A percentile compares a stretch with the other conserved stretches of the same genome.
phyloP scores from a whole-genome alignment of 2,329 filamentous ascomycete species.

The Ramularia endophylla region DNA sequence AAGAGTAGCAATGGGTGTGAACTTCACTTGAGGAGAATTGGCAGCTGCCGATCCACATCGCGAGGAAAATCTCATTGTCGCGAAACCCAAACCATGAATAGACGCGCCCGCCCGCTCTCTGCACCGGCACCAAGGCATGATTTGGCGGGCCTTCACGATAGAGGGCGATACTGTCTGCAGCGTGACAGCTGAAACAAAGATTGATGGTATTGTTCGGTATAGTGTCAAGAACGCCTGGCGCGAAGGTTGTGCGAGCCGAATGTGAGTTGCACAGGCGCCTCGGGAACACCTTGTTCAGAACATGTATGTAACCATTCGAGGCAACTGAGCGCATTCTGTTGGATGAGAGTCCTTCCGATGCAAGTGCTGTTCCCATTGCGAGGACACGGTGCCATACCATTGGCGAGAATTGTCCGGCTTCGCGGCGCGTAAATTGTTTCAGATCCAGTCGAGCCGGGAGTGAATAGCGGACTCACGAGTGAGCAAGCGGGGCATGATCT shows the following conservation, averaged over 20 bases:
- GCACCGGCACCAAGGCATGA: too few relatives aligned
- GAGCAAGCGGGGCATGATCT: too few relatives aligned
- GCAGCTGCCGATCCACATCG: constrained; percentile 9
- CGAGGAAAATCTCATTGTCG: constrained; percentile 23
- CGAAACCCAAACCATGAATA: constrained; percentile 20
- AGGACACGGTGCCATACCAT: too few relatives aligned
- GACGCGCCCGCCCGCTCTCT: constrained; percentile 13
- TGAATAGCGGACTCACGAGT: too few relatives aligned
- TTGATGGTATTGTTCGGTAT: constrained; percentile 4
- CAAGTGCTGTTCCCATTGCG: neutral
- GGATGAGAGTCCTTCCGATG: neutral
- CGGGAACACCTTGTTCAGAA: neutral
- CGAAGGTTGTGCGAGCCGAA: constrained; percentile 5
- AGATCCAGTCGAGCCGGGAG: too few relatives aligned
- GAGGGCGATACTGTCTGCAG: constrained; percentile 8
- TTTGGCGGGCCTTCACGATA: constrained; percentile 2
- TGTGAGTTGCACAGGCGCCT: constrained; percentile 2
- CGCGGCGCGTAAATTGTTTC: too few relatives aligned
- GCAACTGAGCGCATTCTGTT: neutral
- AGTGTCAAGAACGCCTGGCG: constrained; percentile 7
- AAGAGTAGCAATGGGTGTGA: constrained; percentile 13
- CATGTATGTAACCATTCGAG: neutral
- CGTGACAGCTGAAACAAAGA: constrained; percentile 17
- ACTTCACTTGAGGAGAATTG: constrained; percentile 14
- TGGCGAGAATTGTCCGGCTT: too few relatives aligned